Base-by-base conservation (phyloP, 2,329 filamentous ascomycete genomes). In the Colletotrichum orbiculare region DNA sequence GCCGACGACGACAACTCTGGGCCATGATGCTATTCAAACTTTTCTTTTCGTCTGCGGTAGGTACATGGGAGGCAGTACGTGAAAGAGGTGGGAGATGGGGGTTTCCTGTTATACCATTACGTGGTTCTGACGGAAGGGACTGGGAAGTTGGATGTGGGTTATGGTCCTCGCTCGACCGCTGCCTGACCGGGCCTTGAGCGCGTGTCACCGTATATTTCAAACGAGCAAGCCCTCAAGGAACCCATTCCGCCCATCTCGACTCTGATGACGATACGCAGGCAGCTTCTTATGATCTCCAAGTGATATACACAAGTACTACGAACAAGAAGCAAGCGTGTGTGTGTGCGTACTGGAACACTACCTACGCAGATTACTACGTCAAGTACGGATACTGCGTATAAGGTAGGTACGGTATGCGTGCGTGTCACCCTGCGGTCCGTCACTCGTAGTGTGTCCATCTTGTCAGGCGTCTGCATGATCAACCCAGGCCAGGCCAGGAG, bases 381-480 rank as follows among this genome's bases (percentile, higher is more conserved):
- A 4, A 25, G 25, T 25, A 25, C 25, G 25, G 25, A 25, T 25
- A 25, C 25, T 25, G 25, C 25, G 25, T 25, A 25, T 25, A 25
- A 25, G 4, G 25, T 25, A 25, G 25, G 25, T 25, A 25, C 4
- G 25, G 25, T 25, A 5, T 25, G 25, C 25, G 25, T 25, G 25
- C 25, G 25, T 25, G 25, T 25, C 25, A 25, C 25, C 25, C 25
- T 25, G 25, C 25, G 39, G 35, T 12, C 10, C 42, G 54, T 57
- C 59, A 45, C 52, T 53, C 52, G 53, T 66, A 59, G 52, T 60
- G 55, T 58, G 55, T 61, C 57, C 42, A 47, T 59, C 53, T 57
- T 57, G 63, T 63, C 63, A 63, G 58, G 63, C 53, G 33, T 63
- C 46, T 63, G 63, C 63, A 66, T 66, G 63, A 66, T 66, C 58